Base-by-base conservation (phyloP, 257 asterid species). In the Striga asiatica region DNA sequence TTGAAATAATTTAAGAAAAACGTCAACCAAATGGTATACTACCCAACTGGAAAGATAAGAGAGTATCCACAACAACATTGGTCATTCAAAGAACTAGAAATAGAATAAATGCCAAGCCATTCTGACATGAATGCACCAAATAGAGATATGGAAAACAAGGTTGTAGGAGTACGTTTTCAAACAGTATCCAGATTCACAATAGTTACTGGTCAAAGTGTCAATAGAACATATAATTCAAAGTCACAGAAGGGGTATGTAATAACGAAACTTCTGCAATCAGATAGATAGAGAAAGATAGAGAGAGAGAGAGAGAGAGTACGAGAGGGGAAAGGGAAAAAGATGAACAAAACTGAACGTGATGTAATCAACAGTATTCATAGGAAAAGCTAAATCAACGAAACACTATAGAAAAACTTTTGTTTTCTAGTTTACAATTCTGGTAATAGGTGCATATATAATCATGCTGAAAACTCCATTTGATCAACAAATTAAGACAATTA, bases 61-160 rank as follows among this genome's bases (percentile, higher is more conserved):
- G n/a, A n/a, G n/a, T n/a, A n/a, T n/a, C n/a, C n/a, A n/a, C n/a
- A n/a, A n/a, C n/a, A n/a, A n/a, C n/a, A 37, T 18, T 19, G 25
- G 39, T 39, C 51, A 27, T 55, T 31, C 5, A 56, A 25, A 37
- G 34, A 54, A 12, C 23, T 16, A 42, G 9, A 35, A 37, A 7
- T 13, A 22, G 53, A 24, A 22, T 20, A 48, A 12, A 7, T 5
- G 21, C 29, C 11, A 11, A 11, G 32, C 27, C 18, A 31, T 12
- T 22, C 41, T 24, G 50, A 50, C 46, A 66, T 27, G 41, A 4
- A 29, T 21, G 2, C 29, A 46, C 56, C 51, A 63, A 46, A 41
- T 23, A 24, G 53, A 14, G 28, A 19, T 46, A 16, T 18, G 31
- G 27, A 37, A 50, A 21, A 50, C 32, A 54, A 8, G 16, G 31